These are phyloP conservation scores for Fomes fomentarius DNA, from an alignment of 1,284 basidiomycete genomes.

Conservation along the genomic window DNA sequence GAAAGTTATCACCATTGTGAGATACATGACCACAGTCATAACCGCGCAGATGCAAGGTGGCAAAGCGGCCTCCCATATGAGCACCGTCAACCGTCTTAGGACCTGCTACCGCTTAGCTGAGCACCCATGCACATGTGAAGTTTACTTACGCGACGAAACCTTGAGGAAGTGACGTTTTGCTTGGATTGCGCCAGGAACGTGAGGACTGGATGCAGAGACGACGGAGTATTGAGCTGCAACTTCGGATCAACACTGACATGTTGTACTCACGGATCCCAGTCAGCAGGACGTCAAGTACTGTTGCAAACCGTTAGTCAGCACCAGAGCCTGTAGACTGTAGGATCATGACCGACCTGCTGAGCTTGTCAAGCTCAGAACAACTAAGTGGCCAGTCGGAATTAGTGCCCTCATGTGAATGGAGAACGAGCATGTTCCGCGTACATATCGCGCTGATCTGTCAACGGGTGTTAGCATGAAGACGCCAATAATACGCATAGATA, in stretches of 20 bases:
- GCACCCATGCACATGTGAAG: not conserved
- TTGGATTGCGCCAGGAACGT: constrained; percentile 33
- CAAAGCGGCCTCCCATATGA: constrained; percentile 36
- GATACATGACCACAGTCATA: constrained; percentile 29
- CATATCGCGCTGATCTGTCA: constrained; percentile 17
- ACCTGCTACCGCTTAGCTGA: constrained; percentile 16
- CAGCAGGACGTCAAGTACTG: constrained; percentile 33
- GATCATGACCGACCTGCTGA: constrained; percentile 29
- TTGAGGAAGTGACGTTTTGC: constrained; percentile 28
- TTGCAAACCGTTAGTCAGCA: not conserved
- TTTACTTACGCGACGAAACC: constrained; percentile 29
- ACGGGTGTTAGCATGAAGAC: not conserved
- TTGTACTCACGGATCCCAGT: constrained; percentile 28
- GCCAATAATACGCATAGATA: not conserved
- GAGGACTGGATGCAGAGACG: constrained; percentile 29
- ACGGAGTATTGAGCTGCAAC: not conserved
- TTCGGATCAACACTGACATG: not conserved
- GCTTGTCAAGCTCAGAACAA: constrained; percentile 28
- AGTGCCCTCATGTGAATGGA: not conserved
- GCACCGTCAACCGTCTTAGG: constrained; percentile 27
- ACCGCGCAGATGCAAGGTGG: constrained; percentile 36
- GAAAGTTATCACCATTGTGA: constrained; percentile 30
- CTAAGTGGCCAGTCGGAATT: constrained; percentile 9
- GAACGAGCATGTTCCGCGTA: not conserved
- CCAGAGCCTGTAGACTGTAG: not conserved